Evolutionary conservation across 495 filamentous ascomycete genomes (phyloP), one percentile per base, ranked within the genome.

Genomic region (Aspergillus taichungensis): DNA sequence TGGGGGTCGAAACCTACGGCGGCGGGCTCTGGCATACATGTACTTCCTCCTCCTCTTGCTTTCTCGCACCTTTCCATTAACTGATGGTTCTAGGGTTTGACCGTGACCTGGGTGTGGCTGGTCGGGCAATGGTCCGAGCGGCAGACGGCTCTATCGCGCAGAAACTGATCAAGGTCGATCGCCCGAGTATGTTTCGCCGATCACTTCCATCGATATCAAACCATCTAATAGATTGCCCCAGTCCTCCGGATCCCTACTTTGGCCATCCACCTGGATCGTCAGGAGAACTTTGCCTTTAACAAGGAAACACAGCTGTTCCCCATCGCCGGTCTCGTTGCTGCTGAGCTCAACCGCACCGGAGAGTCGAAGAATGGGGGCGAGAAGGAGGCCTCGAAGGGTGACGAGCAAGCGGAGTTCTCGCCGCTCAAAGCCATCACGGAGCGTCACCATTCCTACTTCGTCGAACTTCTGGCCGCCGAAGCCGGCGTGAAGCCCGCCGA

Each of bases 301-400:
- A 95, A 95, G 69, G 92, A 99, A 69, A 85, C 83, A 11, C 92
- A 99, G 60, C 66, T 99, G 34, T 88, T 94, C 53, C 92, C 92
- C 5, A 96, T 99, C 54, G 82, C 85, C 5, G 94, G 92, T 24
- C 74, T 97, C 31, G 82, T 85, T 18, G 79, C 85, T 30, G 85
- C 87, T 6, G 90, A 94, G 61, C 76, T 99, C 45, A 95, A 95
- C 68, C 74, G 87, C 45, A 75, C 75, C 18, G 74, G 75, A 30
- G 68, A 66, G 37, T 53, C 60, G 18, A 57, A 73, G 43, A 46
- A 56, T 18, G 28, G 52, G 13, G 59, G 67, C 18, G 57, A 65
- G 9, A 68, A 67, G 27, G 55, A 51, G n/a, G 45, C 53, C 35
- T 46, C 61, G 24, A 54, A 61, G n/a, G 41, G 53, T 1, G 60